Base-by-base conservation (phyloP, 805 yeast genomes). In the Debaryomyces hansenii region DNA sequence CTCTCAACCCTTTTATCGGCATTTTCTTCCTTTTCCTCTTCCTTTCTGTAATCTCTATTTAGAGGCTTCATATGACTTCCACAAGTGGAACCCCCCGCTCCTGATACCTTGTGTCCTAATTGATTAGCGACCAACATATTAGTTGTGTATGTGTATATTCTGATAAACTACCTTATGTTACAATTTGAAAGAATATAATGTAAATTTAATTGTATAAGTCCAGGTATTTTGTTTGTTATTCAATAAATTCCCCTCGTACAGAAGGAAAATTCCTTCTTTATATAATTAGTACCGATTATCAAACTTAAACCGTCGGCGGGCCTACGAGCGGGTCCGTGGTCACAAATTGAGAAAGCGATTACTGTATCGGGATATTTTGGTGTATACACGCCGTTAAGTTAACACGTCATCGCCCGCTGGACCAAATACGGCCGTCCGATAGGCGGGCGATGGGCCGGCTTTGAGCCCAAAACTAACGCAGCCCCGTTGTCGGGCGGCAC, bases 51-150 rank as follows among this genome's bases (percentile, higher is more conserved):
- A 12, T 18, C 38, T 12, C 20, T 18, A 7, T 12, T 20, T 16
- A 12, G 18, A 7, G 20, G 38, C n/a, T 18, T 16, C 38, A 16
- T 20, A 18, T 18, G 18, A 20, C 24, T 11, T 12, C 20, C 38
- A 20, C 38, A 35, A 12, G 18, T 18, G 10, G 20, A 35, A 5
- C 18, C 18, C 5, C 24, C 38, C 24, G 24, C 12, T 16, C 38
- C 38, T 5, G 38, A 11, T 15, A 35, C n/a, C n/a, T 35, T 20
- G 38, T 35, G 38, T 35, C 18, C 24, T 35, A 12, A 11, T 18
- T 35, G 38, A 20, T 35, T 35, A 35, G 20, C 38, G n/a, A 18
- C 20, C n/a, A 35, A 35, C 38, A 35, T 35, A 16, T 20, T 35
- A 14, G 15, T 11, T 32, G 18, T 32, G 27, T 24, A 9, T 7